Evolutionary conservation across 352 stramenopile genomes (phyloP).

Genomic region (Pythium insidiosum): DNA sequence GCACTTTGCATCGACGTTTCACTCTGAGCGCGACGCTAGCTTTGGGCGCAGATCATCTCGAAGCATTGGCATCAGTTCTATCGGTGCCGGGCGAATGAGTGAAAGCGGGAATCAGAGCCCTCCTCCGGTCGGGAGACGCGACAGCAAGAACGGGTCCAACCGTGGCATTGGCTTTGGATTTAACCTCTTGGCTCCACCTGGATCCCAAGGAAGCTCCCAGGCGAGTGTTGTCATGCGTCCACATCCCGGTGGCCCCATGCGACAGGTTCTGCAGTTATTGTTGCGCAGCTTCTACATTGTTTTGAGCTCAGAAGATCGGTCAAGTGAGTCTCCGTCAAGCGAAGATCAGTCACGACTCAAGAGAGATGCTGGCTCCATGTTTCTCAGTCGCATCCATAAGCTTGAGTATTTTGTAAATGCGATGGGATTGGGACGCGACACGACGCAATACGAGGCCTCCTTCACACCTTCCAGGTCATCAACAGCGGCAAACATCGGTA

Average conservation of each 20-base stretch:
- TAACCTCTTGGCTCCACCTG: constrained; percentile 30
- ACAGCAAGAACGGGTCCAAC: constrained; percentile 10
- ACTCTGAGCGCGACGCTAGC: constrained; percentile 63
- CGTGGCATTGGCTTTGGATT: constrained; percentile 46
- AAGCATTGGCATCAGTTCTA: constrained; percentile 18
- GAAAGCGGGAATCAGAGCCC: constrained; percentile 35
- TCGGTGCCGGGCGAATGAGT: constrained; percentile 15
- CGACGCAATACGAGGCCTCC: constrained; percentile 61
- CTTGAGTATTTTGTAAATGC: constrained; percentile 82
- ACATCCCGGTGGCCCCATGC: constrained; percentile 74
- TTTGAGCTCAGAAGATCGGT: constrained; percentile 39
- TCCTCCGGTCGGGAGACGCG: constrained; percentile 18
- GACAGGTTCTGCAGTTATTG: constrained; percentile 70
- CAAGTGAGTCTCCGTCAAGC: constrained; percentile 6
- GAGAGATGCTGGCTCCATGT: constrained; percentile 29
- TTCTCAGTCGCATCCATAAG: constrained; percentile 73
- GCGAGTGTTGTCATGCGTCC: constrained; percentile 49
- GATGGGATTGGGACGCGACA: constrained; percentile 65
- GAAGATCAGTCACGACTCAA: constrained; percentile 1
- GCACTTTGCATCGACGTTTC: constrained; percentile 65
- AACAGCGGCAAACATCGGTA: constrained; percentile 20
- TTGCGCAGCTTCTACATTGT: constrained; percentile 69
- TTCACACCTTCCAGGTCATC: constrained; percentile 47
- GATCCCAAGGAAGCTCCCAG: constrained; percentile 8
- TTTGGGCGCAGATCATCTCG: constrained; percentile 56